Percentiles rank a stretch among this genome's conserved stretches.
Conservation (phyloP, 2,329 filamentous ascomycete species). For the Trichoderma asperellum region DNA sequence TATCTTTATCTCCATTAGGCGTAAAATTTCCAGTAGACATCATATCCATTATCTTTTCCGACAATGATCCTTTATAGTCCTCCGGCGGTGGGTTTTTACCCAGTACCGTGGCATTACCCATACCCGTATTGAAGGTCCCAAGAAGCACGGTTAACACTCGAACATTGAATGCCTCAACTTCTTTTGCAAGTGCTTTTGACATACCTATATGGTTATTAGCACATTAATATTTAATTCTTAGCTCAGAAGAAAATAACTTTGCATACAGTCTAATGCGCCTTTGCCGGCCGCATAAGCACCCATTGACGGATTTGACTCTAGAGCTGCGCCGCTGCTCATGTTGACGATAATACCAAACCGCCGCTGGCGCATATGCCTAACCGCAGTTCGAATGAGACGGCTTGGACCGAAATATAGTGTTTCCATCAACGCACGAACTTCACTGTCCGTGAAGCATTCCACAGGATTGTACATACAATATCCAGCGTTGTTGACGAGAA, state of each 20-base stretch:
- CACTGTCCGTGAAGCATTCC: conserved; percentile 4
- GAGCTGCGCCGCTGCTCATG: conserved; percentile 17
- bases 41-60: not conserved
- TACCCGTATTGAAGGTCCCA: conserved; percentile 20
- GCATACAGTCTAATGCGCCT: conserved; percentile 8
- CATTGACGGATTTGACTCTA: conserved; percentile 12
- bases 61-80: conserved; percentile 11
- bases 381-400: conserved; percentile 6
- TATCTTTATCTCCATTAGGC: conserved; percentile 21
- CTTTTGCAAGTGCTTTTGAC: conserved; percentile 19
- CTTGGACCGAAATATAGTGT: conserved; percentile 13
- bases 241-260: not conserved
- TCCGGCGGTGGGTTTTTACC: not conserved
- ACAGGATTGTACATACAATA: conserved; percentile 13
- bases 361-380: not conserved
- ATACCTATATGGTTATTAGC: not conserved
- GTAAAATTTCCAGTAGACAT: conserved; percentile 15
- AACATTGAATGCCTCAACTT: conserved; percentile 17
- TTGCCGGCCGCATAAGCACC: conserved; percentile 18
- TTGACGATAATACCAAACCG: conserved; percentile 17
- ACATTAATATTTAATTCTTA: accelerated
- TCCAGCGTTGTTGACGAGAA: conserved; percentile 19
- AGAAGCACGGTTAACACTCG: conserved; percentile 19
- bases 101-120: conserved; percentile 11
- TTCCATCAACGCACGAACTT: conserved; percentile 13